These are phyloP conservation scores for Danielia reshetovae DNA, from an alignment of 805 yeast species.

Conservation along the genomic window DNA sequence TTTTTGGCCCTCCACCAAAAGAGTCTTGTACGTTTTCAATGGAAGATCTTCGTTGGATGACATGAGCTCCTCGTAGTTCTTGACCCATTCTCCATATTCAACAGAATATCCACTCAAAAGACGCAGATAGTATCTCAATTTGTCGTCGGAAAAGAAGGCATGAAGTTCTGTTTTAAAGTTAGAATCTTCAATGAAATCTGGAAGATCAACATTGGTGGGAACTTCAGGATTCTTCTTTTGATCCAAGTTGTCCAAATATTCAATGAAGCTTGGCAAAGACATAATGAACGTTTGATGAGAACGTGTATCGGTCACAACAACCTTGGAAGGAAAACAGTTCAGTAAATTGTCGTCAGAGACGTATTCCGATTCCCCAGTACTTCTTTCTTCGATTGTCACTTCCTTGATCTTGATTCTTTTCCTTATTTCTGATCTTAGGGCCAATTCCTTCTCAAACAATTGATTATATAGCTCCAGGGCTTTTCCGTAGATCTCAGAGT, in stretches of 20 bases:
- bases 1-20: slow-evolving; percentile 55
- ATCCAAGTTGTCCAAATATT: slow-evolving; percentile 13
- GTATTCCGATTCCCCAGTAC: slow-evolving; percentile 29
- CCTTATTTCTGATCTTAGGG: slow-evolving; percentile 36
- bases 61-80: slow-evolving; percentile 40
- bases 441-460: slow-evolving; percentile 41
- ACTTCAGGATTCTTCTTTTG: not conserved
- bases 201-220: slow-evolving; percentile 1
- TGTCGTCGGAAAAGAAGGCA: slow-evolving; percentile 49
- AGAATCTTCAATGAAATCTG: slow-evolving; percentile 5
- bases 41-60: slow-evolving; percentile 41
- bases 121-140: slow-evolving; percentile 35
- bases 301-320: slow-evolving; percentile 33
- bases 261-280: slow-evolving; percentile 28
- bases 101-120: slow-evolving; percentile 39
- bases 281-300: slow-evolving; percentile 30
- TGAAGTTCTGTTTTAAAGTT: slow-evolving; percentile 39
- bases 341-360: slow-evolving; percentile 52
- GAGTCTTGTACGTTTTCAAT: slow-evolving; percentile 38
- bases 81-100: slow-evolving; percentile 51
- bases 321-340: slow-evolving; percentile 52
- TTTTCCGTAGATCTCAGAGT: slow-evolving; percentile 30
- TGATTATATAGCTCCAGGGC: slow-evolving; percentile 31
- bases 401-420: slow-evolving; percentile 25
- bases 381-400: slow-evolving; percentile 28